A percentile compares a stretch with the other conserved stretches of the same genome.
phyloP scores from a whole-genome alignment of 139 green algal species.

The Closterium sp. region DNA sequence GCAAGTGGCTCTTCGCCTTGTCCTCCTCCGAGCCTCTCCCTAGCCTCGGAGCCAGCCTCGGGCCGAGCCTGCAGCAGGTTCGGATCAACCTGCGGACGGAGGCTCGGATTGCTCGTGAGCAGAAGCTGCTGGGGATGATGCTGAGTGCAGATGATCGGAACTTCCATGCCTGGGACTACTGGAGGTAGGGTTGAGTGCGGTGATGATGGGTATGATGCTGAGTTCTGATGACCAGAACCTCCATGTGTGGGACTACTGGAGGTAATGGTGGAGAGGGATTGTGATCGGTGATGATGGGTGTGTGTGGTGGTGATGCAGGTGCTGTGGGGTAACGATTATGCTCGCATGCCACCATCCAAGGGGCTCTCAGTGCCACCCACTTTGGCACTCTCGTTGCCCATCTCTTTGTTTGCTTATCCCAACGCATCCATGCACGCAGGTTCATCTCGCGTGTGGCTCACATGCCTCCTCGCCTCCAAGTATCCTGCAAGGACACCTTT shows the following conservation, averaged over 20 bases:
- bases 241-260: constrained; percentile 88
- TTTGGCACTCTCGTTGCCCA: too few species aligned
- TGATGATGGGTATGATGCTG: constrained; percentile 63
- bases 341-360: constrained; percentile 30
- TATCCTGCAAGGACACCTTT: too few species aligned
- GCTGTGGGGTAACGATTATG: constrained; percentile 54
- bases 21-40: neutral
- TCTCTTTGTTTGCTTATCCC: too few species aligned
- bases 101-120: constrained; percentile 50
- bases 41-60: neutral
- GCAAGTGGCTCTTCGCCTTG: constrained; percentile 67
- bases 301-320: too few species aligned
- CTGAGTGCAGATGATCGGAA: constrained; percentile 87
- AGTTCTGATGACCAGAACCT: constrained; percentile 93
- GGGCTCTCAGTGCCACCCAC: too few species aligned
- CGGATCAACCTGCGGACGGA: neutral
- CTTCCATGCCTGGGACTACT: constrained; percentile 94
- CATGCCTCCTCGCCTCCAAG: too few species aligned
- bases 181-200: constrained; percentile 57
- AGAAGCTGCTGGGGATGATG: constrained; percentile 60
- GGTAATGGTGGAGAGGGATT: constrained; percentile 55
- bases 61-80: neutral
- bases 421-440: too few species aligned
- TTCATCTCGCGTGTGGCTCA: too few species aligned
- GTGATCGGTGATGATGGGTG: neutral